Conservation (phyloP, 768 basidiomycete genomes). For the Lactifluus volemus region DNA sequence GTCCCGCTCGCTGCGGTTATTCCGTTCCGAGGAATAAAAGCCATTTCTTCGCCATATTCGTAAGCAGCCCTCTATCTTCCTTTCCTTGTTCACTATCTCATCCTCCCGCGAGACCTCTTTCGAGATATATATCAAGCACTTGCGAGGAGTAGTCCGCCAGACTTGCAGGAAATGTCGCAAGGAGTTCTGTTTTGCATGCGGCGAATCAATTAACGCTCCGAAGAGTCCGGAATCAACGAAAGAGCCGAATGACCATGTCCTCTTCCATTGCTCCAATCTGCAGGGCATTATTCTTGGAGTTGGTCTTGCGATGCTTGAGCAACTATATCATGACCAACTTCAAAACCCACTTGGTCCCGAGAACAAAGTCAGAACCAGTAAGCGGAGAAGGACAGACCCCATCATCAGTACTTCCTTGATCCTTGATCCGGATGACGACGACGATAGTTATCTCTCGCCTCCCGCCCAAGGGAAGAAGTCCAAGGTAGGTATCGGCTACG, state of each 20-base stretch:
- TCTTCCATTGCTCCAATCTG: slow-evolving; percentile 86
- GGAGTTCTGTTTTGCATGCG: slow-evolving; percentile 39
- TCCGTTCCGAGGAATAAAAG: slow-evolving; percentile 51
- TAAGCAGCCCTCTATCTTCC: slow-evolving; percentile 35
- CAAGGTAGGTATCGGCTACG: slow-evolving; percentile 82
- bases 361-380: slow-evolving; percentile 23
- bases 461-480: slow-evolving; percentile 49
- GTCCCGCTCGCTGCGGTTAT: slow-evolving; percentile 70
- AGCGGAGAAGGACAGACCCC: slow-evolving; percentile 36
- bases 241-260: slow-evolving; percentile 40
- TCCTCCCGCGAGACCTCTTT: slow-evolving; percentile 55
- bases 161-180: slow-evolving; percentile 39
- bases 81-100: slow-evolving; percentile 15
- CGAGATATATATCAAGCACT: slow-evolving; percentile 53
- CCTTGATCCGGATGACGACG: slow-evolving; percentile 45
- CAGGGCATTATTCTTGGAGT: slow-evolving; percentile 90
- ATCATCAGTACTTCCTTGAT: slow-evolving; percentile 21
- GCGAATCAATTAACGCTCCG: slow-evolving; percentile 30
- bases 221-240: slow-evolving; percentile 22
- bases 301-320: slow-evolving; percentile 80
- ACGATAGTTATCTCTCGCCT: slow-evolving; percentile 38
- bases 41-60: slow-evolving; percentile 79
- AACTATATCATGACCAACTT: slow-evolving; percentile 51
- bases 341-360: slow-evolving; percentile 26
- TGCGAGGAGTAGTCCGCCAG: slow-evolving; percentile 48